Conservation (phyloP, 371 early-diverging fungal genomes). For the Haplosporangium sp. region DNA sequence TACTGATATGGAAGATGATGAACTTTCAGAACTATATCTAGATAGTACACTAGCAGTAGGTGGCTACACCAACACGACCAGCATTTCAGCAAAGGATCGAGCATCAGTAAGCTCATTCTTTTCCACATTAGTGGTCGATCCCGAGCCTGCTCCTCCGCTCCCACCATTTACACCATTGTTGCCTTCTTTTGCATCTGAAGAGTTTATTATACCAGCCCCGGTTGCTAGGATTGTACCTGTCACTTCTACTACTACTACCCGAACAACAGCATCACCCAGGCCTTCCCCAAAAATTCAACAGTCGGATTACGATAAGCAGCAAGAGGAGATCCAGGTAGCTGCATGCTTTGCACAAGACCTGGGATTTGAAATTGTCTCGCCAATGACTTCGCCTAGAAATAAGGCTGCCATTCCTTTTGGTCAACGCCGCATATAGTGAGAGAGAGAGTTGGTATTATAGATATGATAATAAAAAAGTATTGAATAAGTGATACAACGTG, state of each 20-base stretch:
- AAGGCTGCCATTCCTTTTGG: conserved; percentile 9
- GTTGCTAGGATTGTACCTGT: conserved; percentile 31
- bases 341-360: conserved; percentile 47
- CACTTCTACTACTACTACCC: background rate
- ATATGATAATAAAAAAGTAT: too few relatives aligned
- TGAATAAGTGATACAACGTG: too few relatives aligned
- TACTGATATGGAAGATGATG: conserved; percentile 17
- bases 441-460: too few relatives aligned
- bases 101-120: conserved; percentile 50
- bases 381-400: conserved; percentile 20
- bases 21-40: conserved; percentile 33
- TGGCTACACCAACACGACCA: conserved; percentile 10
- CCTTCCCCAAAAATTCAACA: background rate
- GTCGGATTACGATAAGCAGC: conserved; percentile 18
- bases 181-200: conserved; percentile 24
- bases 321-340: conserved; percentile 36
- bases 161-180: conserved; percentile 2
- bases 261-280: background rate
- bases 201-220: conserved; percentile 43
- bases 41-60: conserved; percentile 31
- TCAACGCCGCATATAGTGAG: conserved; percentile 10
- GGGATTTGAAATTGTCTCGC: conserved; percentile 50
- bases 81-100: conserved; percentile 21
- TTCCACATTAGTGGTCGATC: conserved; percentile 34
- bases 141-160: conserved; percentile 18